A percentile compares a stretch with the other conserved stretches of the same genome.
phyloP scores from a whole-genome alignment of 106 monocot species.

The Dioscorea zingiberensis region DNA sequence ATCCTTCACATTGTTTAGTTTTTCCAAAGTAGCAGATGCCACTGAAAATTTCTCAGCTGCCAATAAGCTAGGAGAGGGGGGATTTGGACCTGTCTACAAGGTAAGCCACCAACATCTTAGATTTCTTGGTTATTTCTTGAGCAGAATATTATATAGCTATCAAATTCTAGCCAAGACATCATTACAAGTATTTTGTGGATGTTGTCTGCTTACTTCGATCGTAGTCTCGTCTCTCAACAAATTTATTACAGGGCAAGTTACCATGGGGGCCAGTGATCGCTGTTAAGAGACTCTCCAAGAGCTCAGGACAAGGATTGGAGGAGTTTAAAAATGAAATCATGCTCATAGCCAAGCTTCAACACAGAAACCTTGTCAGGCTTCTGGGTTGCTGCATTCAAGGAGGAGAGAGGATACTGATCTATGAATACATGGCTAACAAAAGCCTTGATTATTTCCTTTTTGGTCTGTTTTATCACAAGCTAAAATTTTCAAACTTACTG shows the following conservation, averaged over 20 bases:
- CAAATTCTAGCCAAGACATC: background rate
- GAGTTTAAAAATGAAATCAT: slow-evolving; percentile 24
- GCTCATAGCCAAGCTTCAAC: slow-evolving; percentile 25
- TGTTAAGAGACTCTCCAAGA: slow-evolving; percentile 20
- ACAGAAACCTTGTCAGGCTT: slow-evolving; percentile 24
- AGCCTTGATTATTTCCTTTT: slow-evolving; percentile 17
- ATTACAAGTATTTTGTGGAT: background rate
- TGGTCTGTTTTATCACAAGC: background rate
- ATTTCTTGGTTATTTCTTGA: background rate
- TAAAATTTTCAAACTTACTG: background rate
- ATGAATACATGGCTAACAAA: slow-evolving; percentile 22
- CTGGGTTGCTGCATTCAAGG: slow-evolving; percentile 16
- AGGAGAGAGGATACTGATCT: slow-evolving; percentile 12
- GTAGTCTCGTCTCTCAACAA: too few relatives aligned
- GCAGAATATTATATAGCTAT: background rate
- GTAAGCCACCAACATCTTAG: background rate
- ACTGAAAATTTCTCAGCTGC: slow-evolving; percentile 11
- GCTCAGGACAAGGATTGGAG: slow-evolving; percentile 19
- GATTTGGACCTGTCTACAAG: slow-evolving; percentile 20
- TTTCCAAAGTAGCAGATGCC: slow-evolving; percentile 2
- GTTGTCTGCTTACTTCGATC: too few relatives aligned
- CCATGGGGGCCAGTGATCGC: slow-evolving; percentile 3
- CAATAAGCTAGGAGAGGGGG: slow-evolving; percentile 14
- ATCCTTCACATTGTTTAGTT: background rate
- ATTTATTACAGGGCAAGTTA: slow-evolving; percentile 11